Base-by-base conservation (phyloP, 208 protist genomes). In the Borovskyia barvae region DNA sequence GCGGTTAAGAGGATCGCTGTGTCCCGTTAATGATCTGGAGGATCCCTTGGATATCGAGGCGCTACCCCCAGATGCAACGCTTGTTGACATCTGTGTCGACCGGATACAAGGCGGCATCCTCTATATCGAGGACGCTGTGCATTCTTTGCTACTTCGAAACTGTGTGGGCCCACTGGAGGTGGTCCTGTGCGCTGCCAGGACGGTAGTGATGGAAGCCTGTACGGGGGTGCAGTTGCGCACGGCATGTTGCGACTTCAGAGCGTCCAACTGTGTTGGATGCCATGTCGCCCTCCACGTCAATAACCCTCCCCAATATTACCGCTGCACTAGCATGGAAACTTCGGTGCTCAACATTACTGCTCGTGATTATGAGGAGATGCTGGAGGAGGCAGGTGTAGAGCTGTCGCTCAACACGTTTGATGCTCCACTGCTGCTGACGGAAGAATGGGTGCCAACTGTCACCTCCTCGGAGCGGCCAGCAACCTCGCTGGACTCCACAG, bases 201-300 rank as follows among this genome's bases (percentile, higher is more conserved):
- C 57, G 36, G 80, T 95, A 3, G 28, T 82, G 5, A 76, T 95
- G 61, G 79, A 84, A 39, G 46, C 40, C 1, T 92, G 89, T 57
- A 72, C 76, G 19, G 77, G 79, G 29, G 77, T 95, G 12, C 85
- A 82, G 36, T 42, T 95, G 51, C 83, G 80, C 12, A 68, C 68
- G 0, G 75, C 84, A 0, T 92, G 85, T 41, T 20, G 57, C n/a
- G 36, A 61, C 25, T 85, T 93, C 46, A 57, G 45, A 5, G 82
- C 83, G 0, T 61, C 41, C 0, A 57, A 88, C 46, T 95, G 79
- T 41, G 65, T 65, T 3, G 57, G 69, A 25, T 93, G 85, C 63
- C 82, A 90, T 54, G 37, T 80, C 24, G 82, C 89, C 7, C 71
- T 90, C n/a, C 81, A 92, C 57, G 77, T 86, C 3, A 93, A 92